Evolutionary conservation across 1,284 basidiomycete species (phyloP).

Genomic region (Ganoderma boninense): DNA sequence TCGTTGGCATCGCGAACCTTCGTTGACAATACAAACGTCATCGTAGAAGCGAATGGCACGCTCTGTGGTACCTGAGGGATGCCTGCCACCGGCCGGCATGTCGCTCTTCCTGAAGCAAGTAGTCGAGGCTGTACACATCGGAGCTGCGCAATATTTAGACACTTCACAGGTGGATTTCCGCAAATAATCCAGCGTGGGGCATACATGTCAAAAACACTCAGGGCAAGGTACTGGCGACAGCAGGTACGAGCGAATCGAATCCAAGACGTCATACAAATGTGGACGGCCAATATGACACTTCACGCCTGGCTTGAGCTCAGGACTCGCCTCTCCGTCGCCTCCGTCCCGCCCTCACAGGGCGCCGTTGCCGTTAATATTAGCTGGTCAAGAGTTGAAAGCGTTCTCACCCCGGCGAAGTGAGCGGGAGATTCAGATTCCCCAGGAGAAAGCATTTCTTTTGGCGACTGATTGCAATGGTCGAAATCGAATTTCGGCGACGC

Average conservation of each 20-base stretch:
- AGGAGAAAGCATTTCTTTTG: neutral
- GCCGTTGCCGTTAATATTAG: slow-evolving; percentile 8
- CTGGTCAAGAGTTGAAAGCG: neutral
- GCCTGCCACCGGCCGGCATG: slow-evolving; percentile 22
- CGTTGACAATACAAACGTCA: neutral
- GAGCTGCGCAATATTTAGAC: slow-evolving; percentile 2
- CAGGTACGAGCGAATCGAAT: neutral
- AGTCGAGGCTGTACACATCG: slow-evolving; percentile 12
- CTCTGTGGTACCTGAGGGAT: slow-evolving; percentile 19
- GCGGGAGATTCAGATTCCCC: neutral
- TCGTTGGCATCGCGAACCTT: neutral
- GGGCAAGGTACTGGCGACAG: slow-evolving; percentile 9
- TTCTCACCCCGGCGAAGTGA: slow-evolving; percentile 3
- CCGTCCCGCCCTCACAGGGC: neutral
- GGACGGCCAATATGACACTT: slow-evolving; percentile 1
- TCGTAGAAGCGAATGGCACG: neutral
- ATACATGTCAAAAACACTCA: slow-evolving; percentile 9
- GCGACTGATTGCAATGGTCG: neutral
- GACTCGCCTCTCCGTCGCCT: slow-evolving; percentile 16
- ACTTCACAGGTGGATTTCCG: neutral
- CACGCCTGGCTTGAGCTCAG: neutral
- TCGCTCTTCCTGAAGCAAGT: slow-evolving; percentile 16
- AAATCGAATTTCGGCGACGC: neutral
- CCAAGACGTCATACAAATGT: neutral
- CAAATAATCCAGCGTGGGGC: neutral